phyloP scores from a whole-genome alignment of 352 stramenopile species.

The Globisporangium cylindrosporum region DNA sequence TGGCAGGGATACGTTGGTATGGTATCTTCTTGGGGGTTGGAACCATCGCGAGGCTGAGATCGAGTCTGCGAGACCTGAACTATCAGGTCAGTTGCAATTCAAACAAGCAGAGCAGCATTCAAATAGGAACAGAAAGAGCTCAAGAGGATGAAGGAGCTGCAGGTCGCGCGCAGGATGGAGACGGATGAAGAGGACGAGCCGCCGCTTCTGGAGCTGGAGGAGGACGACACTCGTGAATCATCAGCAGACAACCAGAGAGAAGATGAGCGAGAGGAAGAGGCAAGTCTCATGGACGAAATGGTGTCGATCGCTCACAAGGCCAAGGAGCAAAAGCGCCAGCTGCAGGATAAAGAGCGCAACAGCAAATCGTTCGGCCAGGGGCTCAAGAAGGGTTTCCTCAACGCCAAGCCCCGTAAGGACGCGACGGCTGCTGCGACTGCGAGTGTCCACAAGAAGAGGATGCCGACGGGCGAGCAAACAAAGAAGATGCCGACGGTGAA shows the following conservation, averaged over 20 bases:
- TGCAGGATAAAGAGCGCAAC: constrained; percentile 43
- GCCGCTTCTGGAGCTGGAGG: constrained; percentile 38
- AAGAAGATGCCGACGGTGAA: constrained; percentile 11
- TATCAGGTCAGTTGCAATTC: constrained; percentile 10
- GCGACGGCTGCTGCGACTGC: background rate
- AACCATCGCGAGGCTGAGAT: too few species aligned
- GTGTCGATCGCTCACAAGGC: constrained; percentile 44
- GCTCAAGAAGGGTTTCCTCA: constrained; percentile 77
- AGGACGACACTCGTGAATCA: constrained; percentile 7
- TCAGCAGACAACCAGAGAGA: constrained; percentile 29
- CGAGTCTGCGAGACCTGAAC: background rate
- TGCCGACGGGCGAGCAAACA: constrained; percentile 13
- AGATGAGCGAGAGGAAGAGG: background rate
- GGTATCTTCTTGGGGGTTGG: too few species aligned
- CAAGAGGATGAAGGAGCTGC: constrained; percentile 13
- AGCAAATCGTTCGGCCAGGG: constrained; percentile 53
- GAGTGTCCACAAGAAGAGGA: background rate
- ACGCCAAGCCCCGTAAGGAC: constrained; percentile 10
- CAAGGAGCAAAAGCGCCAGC: constrained; percentile 44
- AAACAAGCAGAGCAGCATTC: background rate
- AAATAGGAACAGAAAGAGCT: too few species aligned
- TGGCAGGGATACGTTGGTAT: too few species aligned
- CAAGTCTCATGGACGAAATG: constrained; percentile 80
- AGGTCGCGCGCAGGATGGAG: constrained; percentile 10
- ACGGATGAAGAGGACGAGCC: constrained; percentile 45